Percentiles rank a stretch among this genome's conserved stretches.
Evolutionary conservation across 2,329 filamentous ascomycete genomes (phyloP).

Genomic region (Cryoendolithus antarcticus): DNA sequence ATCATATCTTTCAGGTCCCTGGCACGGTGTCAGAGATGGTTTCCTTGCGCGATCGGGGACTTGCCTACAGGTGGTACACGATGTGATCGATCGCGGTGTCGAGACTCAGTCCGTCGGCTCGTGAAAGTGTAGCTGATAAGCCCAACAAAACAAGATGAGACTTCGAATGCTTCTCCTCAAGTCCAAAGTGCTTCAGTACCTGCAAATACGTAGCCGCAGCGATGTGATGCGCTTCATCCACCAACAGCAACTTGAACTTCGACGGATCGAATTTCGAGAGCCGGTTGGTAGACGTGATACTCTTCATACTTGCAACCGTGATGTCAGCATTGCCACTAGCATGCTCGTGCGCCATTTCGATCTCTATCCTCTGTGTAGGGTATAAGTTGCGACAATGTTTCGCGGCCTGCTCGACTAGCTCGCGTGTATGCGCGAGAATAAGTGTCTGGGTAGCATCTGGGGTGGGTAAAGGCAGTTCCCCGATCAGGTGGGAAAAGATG

Average conservation of each 20-base stretch:
- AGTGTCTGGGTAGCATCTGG: conserved; percentile 60
- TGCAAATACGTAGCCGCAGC: conserved; percentile 70
- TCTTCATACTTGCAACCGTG: conserved; percentile 81
- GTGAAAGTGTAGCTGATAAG: conserved; percentile 70
- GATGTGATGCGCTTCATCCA: conserved; percentile 96
- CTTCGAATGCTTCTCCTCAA: conserved; percentile 39
- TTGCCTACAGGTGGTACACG: conserved; percentile 71
- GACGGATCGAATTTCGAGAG: conserved; percentile 71
- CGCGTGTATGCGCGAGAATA: conserved; percentile 81
- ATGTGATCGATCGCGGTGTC: conserved; percentile 86
- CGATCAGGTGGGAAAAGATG: conserved; percentile 91
- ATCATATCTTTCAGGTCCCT: conserved; percentile 68
- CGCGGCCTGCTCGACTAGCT: conserved; percentile 89
- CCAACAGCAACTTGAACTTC: conserved; percentile 77
- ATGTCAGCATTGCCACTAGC: conserved; percentile 79
- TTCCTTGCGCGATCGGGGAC: conserved; percentile 30
- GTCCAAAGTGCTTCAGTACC: conserved; percentile 65
- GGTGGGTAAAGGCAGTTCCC: conserved; percentile 50
- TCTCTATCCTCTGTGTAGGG: conserved; percentile 66
- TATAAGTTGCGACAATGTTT: conserved; percentile 72
- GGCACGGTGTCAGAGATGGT: conserved; percentile 2
- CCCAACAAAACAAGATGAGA: conserved; percentile 57
- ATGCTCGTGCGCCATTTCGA: conserved; percentile 76
- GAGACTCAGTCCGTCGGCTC: conserved; percentile 72
- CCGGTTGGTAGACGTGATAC: conserved; percentile 63